Evolutionary conservation across 768 basidiomycete species (phyloP).

Genomic region (Serendipita sp.): DNA sequence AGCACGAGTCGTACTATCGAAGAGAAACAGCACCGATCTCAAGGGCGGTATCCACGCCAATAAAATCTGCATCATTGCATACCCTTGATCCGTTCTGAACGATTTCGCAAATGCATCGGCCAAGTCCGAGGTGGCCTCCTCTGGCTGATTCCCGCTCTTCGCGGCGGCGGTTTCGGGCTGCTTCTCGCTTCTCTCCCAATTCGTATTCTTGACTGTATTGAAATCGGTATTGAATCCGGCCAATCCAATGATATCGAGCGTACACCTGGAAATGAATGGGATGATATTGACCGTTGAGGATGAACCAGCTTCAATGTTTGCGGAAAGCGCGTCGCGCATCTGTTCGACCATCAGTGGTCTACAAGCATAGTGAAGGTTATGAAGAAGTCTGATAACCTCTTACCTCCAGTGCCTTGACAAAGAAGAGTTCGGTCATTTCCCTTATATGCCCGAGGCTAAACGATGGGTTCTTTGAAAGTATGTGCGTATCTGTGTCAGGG

Average conservation of each 20-base stretch:
- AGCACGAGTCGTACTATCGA: not conserved
- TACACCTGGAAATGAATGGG: conserved; percentile 8
- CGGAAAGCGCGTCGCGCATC: not conserved
- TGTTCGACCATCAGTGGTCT: not conserved
- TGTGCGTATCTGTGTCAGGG: not conserved
- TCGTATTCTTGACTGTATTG: not conserved
- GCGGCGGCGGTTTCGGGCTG: too few relatives aligned
- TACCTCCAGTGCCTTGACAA: not conserved
- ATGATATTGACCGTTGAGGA: not conserved
- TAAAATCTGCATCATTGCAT: not conserved
- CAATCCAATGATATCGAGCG: conserved; percentile 17
- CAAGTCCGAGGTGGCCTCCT: not conserved
- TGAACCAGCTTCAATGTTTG: not conserved
- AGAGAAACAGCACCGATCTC: not conserved
- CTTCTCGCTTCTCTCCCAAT: not conserved
- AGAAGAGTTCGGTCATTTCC: not conserved
- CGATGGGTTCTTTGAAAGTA: not conserved
- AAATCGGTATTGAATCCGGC: conserved; percentile 11
- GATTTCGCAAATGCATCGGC: not conserved
- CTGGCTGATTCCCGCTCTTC: not conserved
- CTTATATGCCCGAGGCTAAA: not conserved
- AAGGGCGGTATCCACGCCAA: not conserved
- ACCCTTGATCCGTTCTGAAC: not conserved
- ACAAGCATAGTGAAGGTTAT: not conserved
- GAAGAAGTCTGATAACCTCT: not conserved